These are phyloP conservation scores for Pseudocercospora eumusae DNA, from an alignment of 2,329 filamentous ascomycete species.

Conservation along the genomic window DNA sequence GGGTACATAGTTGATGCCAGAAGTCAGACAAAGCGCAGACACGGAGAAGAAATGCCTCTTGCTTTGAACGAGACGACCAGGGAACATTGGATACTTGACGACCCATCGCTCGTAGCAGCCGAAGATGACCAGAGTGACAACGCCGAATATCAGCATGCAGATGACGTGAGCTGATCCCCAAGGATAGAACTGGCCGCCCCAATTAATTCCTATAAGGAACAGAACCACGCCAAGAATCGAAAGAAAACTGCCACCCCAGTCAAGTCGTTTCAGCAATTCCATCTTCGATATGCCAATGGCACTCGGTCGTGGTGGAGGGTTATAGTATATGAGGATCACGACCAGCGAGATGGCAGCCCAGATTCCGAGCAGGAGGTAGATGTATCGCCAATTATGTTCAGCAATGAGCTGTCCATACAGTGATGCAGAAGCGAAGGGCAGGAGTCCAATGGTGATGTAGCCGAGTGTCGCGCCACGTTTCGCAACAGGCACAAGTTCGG, in stretches of 20 bases:
- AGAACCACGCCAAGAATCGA: constrained; percentile 53
- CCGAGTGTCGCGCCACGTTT: constrained; percentile 65
- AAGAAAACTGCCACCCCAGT: constrained; percentile 54
- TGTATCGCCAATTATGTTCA: constrained; percentile 54
- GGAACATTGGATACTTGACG: constrained; percentile 36
- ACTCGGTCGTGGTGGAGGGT: constrained; percentile 52
- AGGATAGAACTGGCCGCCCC: constrained; percentile 16
- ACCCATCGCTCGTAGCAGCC: constrained; percentile 28
- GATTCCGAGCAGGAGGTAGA: constrained; percentile 54
- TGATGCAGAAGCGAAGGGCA: constrained; percentile 62
- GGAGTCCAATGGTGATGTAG: constrained; percentile 59
- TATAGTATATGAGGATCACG: constrained; percentile 54
- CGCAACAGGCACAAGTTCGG: constrained; percentile 64
- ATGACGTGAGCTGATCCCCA: constrained; percentile 30
- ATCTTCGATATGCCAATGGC: constrained; percentile 41
- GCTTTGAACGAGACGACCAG: constrained; percentile 29
- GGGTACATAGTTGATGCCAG: constrained; percentile 39
- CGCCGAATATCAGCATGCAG: constrained; percentile 28
- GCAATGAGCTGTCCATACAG: constrained; percentile 62
- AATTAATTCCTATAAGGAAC: constrained; percentile 47
- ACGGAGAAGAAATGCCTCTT: constrained; percentile 33
- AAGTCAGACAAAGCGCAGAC: constrained; percentile 29
- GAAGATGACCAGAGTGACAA: constrained; percentile 29
- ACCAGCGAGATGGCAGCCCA: constrained; percentile 56
- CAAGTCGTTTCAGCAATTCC: constrained; percentile 49